These are phyloP conservation scores for Rhodotorula sp. DNA, from an alignment of 1,284 basidiomycete species.

Conservation along the genomic window DNA sequence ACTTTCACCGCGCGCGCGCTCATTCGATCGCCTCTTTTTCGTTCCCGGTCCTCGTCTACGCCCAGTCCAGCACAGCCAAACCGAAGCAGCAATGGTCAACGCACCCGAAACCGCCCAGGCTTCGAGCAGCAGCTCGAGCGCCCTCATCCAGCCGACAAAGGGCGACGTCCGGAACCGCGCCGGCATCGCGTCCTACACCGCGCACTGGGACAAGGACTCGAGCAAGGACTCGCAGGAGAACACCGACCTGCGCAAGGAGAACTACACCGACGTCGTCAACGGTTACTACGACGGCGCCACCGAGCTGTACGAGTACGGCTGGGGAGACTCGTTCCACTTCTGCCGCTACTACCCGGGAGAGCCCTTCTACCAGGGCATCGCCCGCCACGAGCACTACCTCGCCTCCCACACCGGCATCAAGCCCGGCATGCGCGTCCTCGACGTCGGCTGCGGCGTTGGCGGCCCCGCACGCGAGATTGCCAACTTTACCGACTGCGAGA, in stretches of 20 bases:
- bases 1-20: too few species aligned
- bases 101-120: slow-evolving; percentile 15
- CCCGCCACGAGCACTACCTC: slow-evolving; percentile 95
- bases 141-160: slow-evolving; percentile 15
- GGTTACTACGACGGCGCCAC: slow-evolving; percentile 95
- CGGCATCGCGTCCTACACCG: slow-evolving; percentile 87
- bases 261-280: slow-evolving; percentile 91
- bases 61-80: too few species aligned
- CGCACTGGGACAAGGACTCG: slow-evolving; percentile 89
- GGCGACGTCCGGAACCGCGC: slow-evolving; percentile 72
- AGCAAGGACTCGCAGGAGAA: slow-evolving; percentile 67
- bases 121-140: slow-evolving; percentile 4
- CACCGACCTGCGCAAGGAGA: slow-evolving; percentile 69
- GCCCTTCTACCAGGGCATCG: slow-evolving; percentile 73
- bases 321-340: slow-evolving; percentile 84
- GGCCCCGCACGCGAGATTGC: slow-evolving; percentile 96
- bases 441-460: slow-evolving; percentile 97
- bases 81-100: slow-evolving; percentile 30
- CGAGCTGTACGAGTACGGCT: slow-evolving; percentile 94
- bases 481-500: slow-evolving; percentile 76
- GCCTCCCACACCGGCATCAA: slow-evolving; percentile 75
- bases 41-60: too few species aligned
- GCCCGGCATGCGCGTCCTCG: slow-evolving; percentile 91
- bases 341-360: slow-evolving; percentile 95
- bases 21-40: too few species aligned